phyloP scores from a whole-genome alignment of 306 rosid genomes.

The Sesbania bispinosa region DNA sequence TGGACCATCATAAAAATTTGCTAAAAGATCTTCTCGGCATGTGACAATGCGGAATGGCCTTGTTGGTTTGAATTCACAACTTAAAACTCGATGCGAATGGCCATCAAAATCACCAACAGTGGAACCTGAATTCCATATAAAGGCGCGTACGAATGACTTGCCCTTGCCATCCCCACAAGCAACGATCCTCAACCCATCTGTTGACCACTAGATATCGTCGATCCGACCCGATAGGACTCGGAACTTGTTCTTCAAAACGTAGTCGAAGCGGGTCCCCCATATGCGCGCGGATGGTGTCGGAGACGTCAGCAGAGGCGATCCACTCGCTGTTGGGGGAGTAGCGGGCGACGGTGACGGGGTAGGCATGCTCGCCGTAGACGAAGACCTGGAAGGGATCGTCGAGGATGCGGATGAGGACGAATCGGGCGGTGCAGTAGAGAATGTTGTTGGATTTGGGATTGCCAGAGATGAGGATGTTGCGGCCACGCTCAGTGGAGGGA shows the following conservation, averaged over 20 bases:
- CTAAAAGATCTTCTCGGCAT: slow-evolving; percentile 88
- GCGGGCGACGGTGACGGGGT: slow-evolving; percentile 84
- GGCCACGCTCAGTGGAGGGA: slow-evolving; percentile 88
- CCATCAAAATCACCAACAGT: slow-evolving; percentile 99
- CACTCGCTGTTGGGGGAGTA: slow-evolving; percentile 94
- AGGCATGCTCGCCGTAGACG: slow-evolving; percentile 83
- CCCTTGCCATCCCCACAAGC: slow-evolving; percentile 95
- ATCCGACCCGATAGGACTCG: slow-evolving; percentile 86
- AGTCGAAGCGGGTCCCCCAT: slow-evolving; percentile 84
- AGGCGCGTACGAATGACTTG: slow-evolving; percentile 93
- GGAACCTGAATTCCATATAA: slow-evolving; percentile 95
- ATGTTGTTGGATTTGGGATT: slow-evolving; percentile 66
- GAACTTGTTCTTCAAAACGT: slow-evolving; percentile 80
- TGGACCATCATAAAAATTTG: slow-evolving; percentile 91
- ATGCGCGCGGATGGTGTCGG: slow-evolving; percentile 74
- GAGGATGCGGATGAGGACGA: slow-evolving; percentile 73
- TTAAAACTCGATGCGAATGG: slow-evolving; percentile 82
- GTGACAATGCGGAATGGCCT: slow-evolving; percentile 94
- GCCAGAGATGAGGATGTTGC: slow-evolving; percentile 92
- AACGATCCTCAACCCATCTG: slow-evolving; percentile 77
- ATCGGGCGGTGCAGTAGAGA: slow-evolving; percentile 88
- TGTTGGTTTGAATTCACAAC: slow-evolving; percentile 88
- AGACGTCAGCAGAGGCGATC: slow-evolving; percentile 95
- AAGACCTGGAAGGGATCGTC: slow-evolving; percentile 72
- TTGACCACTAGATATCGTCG: slow-evolving; percentile 92